A percentile compares a stretch with the other conserved stretches of the same genome.
Conservation (phyloP, 1,139 yeast genomes). For the Sugiyamaella japonica region DNA sequence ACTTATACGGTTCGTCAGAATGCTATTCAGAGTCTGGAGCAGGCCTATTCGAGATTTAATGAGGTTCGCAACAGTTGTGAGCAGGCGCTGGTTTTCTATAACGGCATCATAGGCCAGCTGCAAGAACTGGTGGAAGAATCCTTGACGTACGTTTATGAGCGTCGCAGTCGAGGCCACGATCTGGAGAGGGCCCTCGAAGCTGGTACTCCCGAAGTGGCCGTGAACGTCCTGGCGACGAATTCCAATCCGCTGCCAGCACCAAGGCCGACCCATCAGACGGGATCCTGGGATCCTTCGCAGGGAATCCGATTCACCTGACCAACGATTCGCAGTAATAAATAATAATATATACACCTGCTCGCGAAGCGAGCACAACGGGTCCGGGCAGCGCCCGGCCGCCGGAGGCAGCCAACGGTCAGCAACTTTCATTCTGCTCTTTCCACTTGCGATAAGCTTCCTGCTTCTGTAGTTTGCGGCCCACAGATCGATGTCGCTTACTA, state of each 20-base stretch:
- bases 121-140: constrained; percentile 51
- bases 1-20: constrained; percentile 46
- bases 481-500: constrained; percentile 48
- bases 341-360: background rate
- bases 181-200: constrained; percentile 40
- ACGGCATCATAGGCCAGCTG: constrained; percentile 56
- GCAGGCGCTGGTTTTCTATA: constrained; percentile 72
- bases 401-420: no score
- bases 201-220: constrained; percentile 5
- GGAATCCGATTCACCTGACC: constrained; percentile 41
- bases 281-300: constrained; percentile 41
- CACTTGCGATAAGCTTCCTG: constrained; percentile 14
- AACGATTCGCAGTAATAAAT: background rate
- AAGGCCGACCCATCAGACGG: constrained; percentile 16
- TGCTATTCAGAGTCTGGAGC: constrained; percentile 56
- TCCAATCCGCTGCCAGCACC: constrained; percentile 22
- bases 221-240: constrained; percentile 1
- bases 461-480: constrained; percentile 17
- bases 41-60: constrained; percentile 52
- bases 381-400: no score
- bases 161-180: constrained; percentile 57
- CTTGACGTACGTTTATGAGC: constrained; percentile 52
- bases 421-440: constrained; percentile 15
- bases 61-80: constrained; percentile 61
- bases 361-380: no score